These are phyloP conservation scores for Fusarium praegraminearum DNA, from an alignment of 2,329 filamentous ascomycete genomes.

Conservation along the genomic window DNA sequence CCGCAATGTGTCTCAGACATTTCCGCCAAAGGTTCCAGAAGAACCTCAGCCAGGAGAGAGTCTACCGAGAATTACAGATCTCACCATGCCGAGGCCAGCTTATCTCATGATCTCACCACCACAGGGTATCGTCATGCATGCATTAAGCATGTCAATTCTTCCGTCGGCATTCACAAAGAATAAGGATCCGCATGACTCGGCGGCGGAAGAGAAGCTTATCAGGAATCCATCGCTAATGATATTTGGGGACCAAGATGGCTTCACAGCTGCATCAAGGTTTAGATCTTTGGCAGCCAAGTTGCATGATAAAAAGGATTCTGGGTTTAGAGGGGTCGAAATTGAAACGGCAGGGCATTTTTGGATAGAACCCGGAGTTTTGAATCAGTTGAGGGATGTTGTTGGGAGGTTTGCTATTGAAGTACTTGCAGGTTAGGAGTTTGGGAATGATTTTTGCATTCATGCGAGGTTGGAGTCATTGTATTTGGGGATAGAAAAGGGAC, in stretches of 20 bases:
- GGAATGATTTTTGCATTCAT: neutral
- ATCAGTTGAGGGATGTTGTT: slow-evolving; percentile 45
- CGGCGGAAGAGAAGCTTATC: slow-evolving; percentile 67
- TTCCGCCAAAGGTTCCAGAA: slow-evolving; percentile 10
- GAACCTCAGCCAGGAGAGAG: slow-evolving; percentile 39
- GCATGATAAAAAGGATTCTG: slow-evolving; percentile 55
- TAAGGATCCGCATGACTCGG: slow-evolving; percentile 44
- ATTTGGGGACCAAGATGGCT: slow-evolving; percentile 80
- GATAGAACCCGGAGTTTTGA: slow-evolving; percentile 64
- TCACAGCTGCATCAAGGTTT: slow-evolving; percentile 75
- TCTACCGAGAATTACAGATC: slow-evolving; percentile 50
- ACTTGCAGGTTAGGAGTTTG: slow-evolving; percentile 16
- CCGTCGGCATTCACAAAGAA: slow-evolving; percentile 48
- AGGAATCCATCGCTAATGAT: slow-evolving; percentile 73
- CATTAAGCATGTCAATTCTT: slow-evolving; percentile 71
- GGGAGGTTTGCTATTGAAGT: slow-evolving; percentile 46
- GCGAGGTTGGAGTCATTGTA: neutral
- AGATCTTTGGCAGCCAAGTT: slow-evolving; percentile 73
- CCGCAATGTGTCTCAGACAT: slow-evolving; percentile 27
- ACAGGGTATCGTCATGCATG: slow-evolving; percentile 67
- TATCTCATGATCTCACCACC: slow-evolving; percentile 78
- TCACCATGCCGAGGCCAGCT: slow-evolving; percentile 57
- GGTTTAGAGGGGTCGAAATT: slow-evolving; percentile 63
- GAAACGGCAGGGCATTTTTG: slow-evolving; percentile 72
- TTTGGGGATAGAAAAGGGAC: slow-evolving; percentile 57